Evolutionary conservation across 2,329 filamentous ascomycete species (phyloP).

Genomic region (Ophiostoma sp.): DNA sequence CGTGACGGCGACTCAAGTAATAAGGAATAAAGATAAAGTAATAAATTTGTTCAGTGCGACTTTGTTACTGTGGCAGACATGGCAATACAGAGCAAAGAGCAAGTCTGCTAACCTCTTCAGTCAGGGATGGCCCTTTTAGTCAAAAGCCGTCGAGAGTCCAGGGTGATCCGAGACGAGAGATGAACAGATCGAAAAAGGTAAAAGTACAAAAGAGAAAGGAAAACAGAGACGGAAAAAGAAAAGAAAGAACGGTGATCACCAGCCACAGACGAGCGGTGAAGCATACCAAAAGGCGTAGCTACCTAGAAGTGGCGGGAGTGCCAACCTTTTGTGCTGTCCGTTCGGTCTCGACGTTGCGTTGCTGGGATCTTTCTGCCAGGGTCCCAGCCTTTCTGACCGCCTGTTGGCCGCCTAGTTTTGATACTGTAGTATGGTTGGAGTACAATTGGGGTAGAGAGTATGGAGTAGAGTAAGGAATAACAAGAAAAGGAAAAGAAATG

Average conservation of each 20-base stretch:
- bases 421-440: background rate
- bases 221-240: background rate
- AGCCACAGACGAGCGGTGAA: constrained; percentile 10
- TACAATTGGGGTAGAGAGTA: too few species aligned
- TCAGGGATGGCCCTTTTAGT: background rate
- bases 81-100: background rate
- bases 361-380: constrained; percentile 10
- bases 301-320: background rate
- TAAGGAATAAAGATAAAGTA: too few species aligned
- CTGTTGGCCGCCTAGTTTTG: background rate
- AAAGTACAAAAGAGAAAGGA: background rate
- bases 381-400: constrained; percentile 11
- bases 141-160: background rate
- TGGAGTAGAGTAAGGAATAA: background rate
- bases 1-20: background rate
- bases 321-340: background rate
- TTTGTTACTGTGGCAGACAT: background rate
- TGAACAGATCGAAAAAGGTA: background rate
- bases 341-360: constrained; percentile 12
- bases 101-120: background rate
- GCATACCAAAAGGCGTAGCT: background rate
- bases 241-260: background rate
- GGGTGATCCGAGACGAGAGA: background rate
- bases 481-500: background rate
- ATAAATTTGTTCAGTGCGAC: background rate